Base-by-base conservation (phyloP, 805 yeast species). In the Starmera quercuum region DNA sequence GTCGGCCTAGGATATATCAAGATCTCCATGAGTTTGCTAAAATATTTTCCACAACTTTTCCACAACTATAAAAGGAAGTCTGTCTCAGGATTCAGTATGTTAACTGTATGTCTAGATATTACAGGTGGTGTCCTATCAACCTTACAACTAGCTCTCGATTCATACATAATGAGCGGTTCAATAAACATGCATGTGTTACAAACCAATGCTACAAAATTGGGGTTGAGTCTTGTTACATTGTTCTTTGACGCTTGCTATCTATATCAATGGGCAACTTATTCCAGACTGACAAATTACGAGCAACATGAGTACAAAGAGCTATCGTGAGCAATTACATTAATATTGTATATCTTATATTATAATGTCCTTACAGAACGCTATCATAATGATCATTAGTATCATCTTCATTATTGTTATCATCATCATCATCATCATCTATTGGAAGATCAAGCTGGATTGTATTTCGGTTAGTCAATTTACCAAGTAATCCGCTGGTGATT, bases 31-130 rank as follows among this genome's bases (percentile, higher is more conserved):
- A 70, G 77, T 21, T 47, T 71, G 30, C 54, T 69, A 29, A 73
- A 73, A 43, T 69, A 73, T 45, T 57, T 83, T 20, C 98, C 98
- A 0, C 98, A 90, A 58, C 82, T 90, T 34, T 61, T 72, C 37
- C 94, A 83, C 51, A 90, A 90, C 59, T 73, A 78, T 54, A 64
- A 64, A 30, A 73, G 95, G 43, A 75, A 78, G 48, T 82, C 95
- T 5, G 87, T 87, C 35, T 71, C 75, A 36, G 97, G 97, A 2
- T 78, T 92, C 46, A 81, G 95, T 36, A 72, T 90, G 41, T 71
- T 85, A 9, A 59, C 66, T 2, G 59, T 61, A 1, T 33, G 47
- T 5, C 37, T 63, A 16, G 71, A 64, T 44, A 31, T 53, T 12
- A 40, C 54, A 7, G 71, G 71, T 12, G 63, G 68, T 9, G 17